Conservation (phyloP, 345 rosid species). For the Gossypium stocksii region DNA sequence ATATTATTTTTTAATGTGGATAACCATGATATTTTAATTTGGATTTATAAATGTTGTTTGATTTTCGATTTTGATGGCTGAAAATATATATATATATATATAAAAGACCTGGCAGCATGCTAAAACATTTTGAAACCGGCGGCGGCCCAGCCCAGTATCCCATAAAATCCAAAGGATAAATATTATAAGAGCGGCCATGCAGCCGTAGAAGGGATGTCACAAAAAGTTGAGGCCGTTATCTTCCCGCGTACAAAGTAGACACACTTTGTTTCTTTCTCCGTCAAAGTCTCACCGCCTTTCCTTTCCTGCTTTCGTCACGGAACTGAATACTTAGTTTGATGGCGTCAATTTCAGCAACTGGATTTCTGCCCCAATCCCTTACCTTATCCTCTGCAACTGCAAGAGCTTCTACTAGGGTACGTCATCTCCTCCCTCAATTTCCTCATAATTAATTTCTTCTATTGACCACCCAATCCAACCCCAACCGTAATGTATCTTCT, state of each 20-base stretch:
- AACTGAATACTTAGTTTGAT: constrained; percentile 14
- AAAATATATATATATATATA: too few species aligned
- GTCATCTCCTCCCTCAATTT: neutral
- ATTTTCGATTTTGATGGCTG: too few species aligned
- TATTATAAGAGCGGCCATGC: neutral
- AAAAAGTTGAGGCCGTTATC: constrained; percentile 42
- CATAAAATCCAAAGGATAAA: neutral
- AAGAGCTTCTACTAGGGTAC: constrained; percentile 23
- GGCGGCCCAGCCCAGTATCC: neutral
- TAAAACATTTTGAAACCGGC: too few species aligned
- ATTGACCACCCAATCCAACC: neutral
- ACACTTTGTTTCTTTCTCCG: neutral
- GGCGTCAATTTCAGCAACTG: constrained; percentile 55
- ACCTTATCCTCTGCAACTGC: constrained; percentile 11
- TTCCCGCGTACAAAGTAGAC: constrained; percentile 32
- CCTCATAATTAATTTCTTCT: neutral
- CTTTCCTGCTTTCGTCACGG: neutral
- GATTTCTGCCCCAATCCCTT: neutral
- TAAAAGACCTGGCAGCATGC: too few species aligned
- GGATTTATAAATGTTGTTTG: too few species aligned
- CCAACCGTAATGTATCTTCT: neutral
- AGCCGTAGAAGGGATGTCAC: neutral
- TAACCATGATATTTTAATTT: too few species aligned
- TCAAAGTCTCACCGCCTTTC: neutral
- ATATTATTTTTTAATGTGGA: too few species aligned